phyloP scores from a whole-genome alignment of 257 asterid genomes.

The Ehretia macrophylla region DNA sequence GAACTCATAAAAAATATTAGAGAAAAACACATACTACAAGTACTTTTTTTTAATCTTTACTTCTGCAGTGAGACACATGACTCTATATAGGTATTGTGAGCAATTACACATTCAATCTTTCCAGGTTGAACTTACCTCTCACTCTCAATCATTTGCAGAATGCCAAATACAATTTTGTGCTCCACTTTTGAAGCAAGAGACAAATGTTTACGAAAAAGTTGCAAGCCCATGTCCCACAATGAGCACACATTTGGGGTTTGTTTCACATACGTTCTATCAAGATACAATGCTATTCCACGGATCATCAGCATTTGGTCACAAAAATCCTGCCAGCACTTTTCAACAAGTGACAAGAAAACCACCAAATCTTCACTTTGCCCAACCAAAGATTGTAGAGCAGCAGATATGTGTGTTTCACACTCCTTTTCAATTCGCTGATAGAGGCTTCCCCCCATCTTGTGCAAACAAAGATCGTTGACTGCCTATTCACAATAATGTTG shows the following conservation, averaged over 20 bases:
- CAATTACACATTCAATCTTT: too few relatives aligned
- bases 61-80: too few relatives aligned
- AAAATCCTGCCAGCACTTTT: slow-evolving; percentile 93
- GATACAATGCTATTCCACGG: slow-evolving; percentile 88
- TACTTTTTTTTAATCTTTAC: too few relatives aligned
- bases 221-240: slow-evolving; percentile 99
- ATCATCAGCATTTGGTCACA: slow-evolving; percentile 97
- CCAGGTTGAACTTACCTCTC: slow-evolving; percentile 29
- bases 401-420: slow-evolving; percentile 72
- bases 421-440: slow-evolving; percentile 81
- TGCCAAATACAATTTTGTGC: slow-evolving; percentile 85
- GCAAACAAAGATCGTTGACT: slow-evolving; percentile 86
- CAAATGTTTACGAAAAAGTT: slow-evolving; percentile 89
- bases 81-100: too few relatives aligned
- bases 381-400: slow-evolving; percentile 71
- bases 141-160: slow-evolving; percentile 80
- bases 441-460: slow-evolving; percentile 91
- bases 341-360: slow-evolving; percentile 89
- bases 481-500: slow-evolving; percentile 21
- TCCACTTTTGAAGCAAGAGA: slow-evolving; percentile 87
- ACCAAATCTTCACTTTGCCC: slow-evolving; percentile 90
- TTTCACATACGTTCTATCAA: slow-evolving; percentile 94
- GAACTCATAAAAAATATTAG: too few relatives aligned
- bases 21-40: too few relatives aligned
- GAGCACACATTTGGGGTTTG: slow-evolving; percentile 85